Conservation (phyloP, 1,139 yeast genomes). For the Yarrowia galli region DNA sequence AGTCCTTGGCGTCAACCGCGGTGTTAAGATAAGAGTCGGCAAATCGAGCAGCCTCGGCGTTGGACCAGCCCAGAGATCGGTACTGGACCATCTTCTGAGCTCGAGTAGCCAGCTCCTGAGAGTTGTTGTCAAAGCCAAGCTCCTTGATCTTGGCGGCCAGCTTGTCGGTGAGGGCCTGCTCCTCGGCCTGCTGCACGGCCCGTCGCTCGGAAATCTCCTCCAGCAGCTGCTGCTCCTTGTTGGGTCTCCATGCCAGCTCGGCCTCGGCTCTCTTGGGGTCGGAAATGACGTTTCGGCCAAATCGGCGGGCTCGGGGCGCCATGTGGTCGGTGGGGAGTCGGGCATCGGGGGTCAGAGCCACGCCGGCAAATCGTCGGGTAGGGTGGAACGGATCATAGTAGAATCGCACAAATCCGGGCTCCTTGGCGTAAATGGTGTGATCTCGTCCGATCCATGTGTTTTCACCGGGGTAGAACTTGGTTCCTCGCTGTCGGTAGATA, state of each 20-base stretch:
- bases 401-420: conserved; percentile 92
- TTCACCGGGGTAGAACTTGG: conserved; percentile 95
- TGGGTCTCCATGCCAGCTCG: conserved; percentile 64
- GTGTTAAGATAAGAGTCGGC: conserved; percentile 44
- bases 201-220: conserved; percentile 55
- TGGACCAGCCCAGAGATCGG: conserved; percentile 47
- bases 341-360: conserved; percentile 70
- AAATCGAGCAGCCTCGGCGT: conserved; percentile 45
- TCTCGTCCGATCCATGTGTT: conserved; percentile 88
- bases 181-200: conserved; percentile 45
- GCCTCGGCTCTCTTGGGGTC: conserved; percentile 60
- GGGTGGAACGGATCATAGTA: conserved; percentile 98
- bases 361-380: conserved; percentile 86
- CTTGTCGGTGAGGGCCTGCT: conserved; percentile 59
- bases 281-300: conserved; percentile 69
- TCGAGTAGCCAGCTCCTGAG: conserved; percentile 40
- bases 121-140: conserved; percentile 41
- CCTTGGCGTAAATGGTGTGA: conserved; percentile 88
- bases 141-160: conserved; percentile 56
- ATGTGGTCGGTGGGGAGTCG: conserved; percentile 88
- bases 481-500: conserved; percentile 93
- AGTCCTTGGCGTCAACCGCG: conserved; percentile 48
- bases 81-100: conserved; percentile 50
- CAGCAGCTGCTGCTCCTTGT: conserved; percentile 67
- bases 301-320: conserved; percentile 82